These are phyloP conservation scores for Fusarium duplospermum DNA, from an alignment of 2,329 filamentous ascomycete genomes.

Conservation along the genomic window DNA sequence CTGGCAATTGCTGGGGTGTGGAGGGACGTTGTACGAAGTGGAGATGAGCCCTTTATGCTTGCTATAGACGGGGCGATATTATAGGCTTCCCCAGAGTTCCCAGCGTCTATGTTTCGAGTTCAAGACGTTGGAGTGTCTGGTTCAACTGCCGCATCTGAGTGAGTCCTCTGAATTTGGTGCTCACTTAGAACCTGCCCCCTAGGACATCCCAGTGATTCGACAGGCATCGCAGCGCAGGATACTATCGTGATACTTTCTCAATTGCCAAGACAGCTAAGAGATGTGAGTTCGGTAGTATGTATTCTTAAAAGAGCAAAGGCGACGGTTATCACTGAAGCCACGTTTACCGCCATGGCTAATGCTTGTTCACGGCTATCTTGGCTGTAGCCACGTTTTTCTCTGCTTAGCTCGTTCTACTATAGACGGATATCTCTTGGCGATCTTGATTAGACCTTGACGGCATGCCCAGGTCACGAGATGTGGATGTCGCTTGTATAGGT, in stretches of 20 bases:
- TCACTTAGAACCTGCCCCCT: not conserved
- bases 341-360: constrained; percentile 7
- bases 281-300: not conserved
- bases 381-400: not conserved
- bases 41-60: not conserved
- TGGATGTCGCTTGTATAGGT: constrained; percentile 5
- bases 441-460: constrained; percentile 18
- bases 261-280: not conserved
- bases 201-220: not conserved
- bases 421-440: constrained; percentile 5
- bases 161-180: not conserved
- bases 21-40: not conserved
- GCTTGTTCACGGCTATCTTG: not conserved
- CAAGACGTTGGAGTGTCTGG: not conserved
- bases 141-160: not conserved
- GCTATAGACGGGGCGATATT: not conserved
- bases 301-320: constrained; percentile 10
- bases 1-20: not conserved
- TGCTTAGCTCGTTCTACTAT: not conserved
- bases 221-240: not conserved
- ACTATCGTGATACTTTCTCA: not conserved
- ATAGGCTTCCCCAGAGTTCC: not conserved
- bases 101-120: not conserved
- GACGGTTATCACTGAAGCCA: constrained; percentile 4
- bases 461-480: constrained; percentile 20